Base-by-base conservation (phyloP, 495 filamentous ascomycete species). In the Cercophora scortea region DNA sequence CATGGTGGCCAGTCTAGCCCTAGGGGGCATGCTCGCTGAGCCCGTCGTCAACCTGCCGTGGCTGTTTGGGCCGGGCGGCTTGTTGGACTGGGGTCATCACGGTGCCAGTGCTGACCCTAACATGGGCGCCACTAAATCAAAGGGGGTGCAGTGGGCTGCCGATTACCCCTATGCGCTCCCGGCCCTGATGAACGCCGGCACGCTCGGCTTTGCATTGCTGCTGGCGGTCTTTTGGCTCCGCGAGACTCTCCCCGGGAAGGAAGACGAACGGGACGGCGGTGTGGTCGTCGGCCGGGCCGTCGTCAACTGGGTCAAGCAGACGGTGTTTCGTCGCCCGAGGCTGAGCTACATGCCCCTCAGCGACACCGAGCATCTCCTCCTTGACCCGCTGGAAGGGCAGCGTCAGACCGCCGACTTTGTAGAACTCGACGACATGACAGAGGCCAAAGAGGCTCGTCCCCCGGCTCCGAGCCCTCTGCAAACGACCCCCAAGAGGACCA, bases 1-100 rank as follows among this genome's bases (percentile, higher is more conserved):
- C 0, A 83, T 89, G 19, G 85, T 92, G 47, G 53, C 58, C 2
- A 68, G 71, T 16, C 54, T 74, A 8, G 70, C 70, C 25, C 47
- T 88, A 2, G 87, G 87, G 15, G 88, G 88, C 11, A 64, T 82
- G 32, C 66, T 91, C 46, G 85, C 87, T 6, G 86, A 93, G 62
- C 88, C 88, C 0, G 76, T 81, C 1, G 72, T 71, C 3, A 84
- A 73, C 38, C 78, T 84, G 54, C 83, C 88, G 1, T 65, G 69
- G 13, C 34, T 90, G 0, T 90, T 91, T 57, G 87, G 88, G 3
- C 70, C 73, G 0, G 47, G 64, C 0, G 72, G 71, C 0, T 41
- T 67, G 8, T 60, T 71, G 19, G 71, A 72, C 43, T 54, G 61
- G 44, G 5, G 25, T 25, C n/a, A n/a, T n/a, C n/a, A n/a, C n/a